Base-by-base conservation (phyloP, 2,329 filamentous ascomycete species). In the Xylaria polymorpha region DNA sequence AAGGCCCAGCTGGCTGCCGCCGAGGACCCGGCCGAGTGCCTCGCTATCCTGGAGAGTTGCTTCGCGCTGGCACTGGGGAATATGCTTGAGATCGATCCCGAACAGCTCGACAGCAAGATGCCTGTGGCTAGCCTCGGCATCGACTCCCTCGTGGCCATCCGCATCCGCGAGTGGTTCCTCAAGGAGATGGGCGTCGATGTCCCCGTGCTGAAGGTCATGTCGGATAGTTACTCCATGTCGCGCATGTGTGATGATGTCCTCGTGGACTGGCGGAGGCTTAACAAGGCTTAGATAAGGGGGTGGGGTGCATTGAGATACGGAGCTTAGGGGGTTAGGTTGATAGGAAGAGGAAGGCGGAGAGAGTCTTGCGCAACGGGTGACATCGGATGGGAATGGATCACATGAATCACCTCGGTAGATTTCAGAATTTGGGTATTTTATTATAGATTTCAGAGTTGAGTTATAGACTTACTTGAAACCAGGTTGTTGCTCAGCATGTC, bases 141-240 rank as follows among this genome's bases (percentile, higher is more conserved):
- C 12, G 59, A 67, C 18, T 61, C 64, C 1, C 32, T 62, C 1
- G 41, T 62, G 1, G 64, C 63, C 14, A n/a, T 66, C 3, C 39
- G 32, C 1, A 25, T 67, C 3, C 58, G 64, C 10, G 10, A 14
- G 15, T 67, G 64, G 64, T 51, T 62, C 29, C 43, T 62, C 12
- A 67, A 62, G 9, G 51, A 57, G 35, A 18, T 67, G 20, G 39
- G 10, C 1, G 51, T 58, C 10, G 43, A 67, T 10, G 20, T 67
- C 0, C 64, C 64, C 1, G 51, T 62, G 3, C 43, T 67, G 1
- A 58, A 62, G 53, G 39, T 63, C 9, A 32, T 60, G 57, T 57
- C 55, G 3, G 55, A 57, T 9, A 57, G 37, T 12, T 57, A 57
- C 37, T 41, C 55, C 6, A 39, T 57, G 35, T 57, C 55, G 37